Base-by-base conservation (phyloP, 169 alveolate species). In the Cardiosporidium cionae region DNA sequence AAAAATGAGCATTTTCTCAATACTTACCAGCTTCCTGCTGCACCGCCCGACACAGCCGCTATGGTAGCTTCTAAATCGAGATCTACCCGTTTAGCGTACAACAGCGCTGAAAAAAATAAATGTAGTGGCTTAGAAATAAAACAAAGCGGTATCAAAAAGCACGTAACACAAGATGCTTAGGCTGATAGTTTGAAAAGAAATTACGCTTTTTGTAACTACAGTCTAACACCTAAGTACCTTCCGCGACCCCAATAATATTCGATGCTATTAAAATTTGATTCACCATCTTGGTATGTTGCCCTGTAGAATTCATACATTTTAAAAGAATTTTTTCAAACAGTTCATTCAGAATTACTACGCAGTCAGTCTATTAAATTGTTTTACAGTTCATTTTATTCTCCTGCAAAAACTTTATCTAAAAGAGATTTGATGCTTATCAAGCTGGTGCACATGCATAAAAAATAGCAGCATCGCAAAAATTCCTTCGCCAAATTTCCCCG, bases 11-110 rank as follows among this genome's bases (percentile, higher is more conserved):
- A n/a, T n/a, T n/a, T n/a, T n/a, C n/a, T n/a, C 16, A 1, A 22
- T 32, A 7, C 76, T 76, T 28, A 76, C 83, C 83, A 76, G 73
- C 83, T 76, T 22, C 87, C 88, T 1, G 96, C 94, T 28, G 93
- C 93, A 6, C 96, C 96, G 29, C 83, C 83, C 27, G 72, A 62
- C 27, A 89, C 80, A 1, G 87, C 78, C 9, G 80, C 75, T 29
- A 91, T 79, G 32, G 85, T 71, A 65, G 86, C 70, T 22, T 86
- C 73, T 16, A 84, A 44, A 58, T 86, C 90, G 3, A 91, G 67
- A 3, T 94, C 94, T 32, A 87, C 87, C 36, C 88, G 88, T 9
- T 86, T 70, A 1, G 93, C 93, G 68, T 89, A 91, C 53, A 89
- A 58, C 7, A 91, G 70, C 0, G 70, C 80, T 73, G 67, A 28